A percentile compares a stretch with the other conserved stretches of the same genome.
These are phyloP conservation scores for Globisporangium lucens DNA, from an alignment of 352 stramenopile genomes.

Conservation along the genomic window DNA sequence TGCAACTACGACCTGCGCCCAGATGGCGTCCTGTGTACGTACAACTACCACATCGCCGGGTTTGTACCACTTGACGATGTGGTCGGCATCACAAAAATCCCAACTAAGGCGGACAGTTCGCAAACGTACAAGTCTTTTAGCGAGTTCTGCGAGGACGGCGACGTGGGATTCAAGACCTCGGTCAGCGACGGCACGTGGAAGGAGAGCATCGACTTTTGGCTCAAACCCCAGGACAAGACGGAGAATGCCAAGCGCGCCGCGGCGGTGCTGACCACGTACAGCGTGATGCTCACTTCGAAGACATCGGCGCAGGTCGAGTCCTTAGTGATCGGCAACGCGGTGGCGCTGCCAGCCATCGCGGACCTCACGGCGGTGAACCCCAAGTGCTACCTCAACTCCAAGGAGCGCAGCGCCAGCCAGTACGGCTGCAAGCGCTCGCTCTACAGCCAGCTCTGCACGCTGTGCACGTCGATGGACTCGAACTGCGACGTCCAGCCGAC, in stretches of 20 bases:
- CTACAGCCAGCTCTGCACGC: constrained; percentile 52
- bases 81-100: constrained; percentile 66
- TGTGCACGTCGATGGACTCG: neutral
- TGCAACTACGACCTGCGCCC: constrained; percentile 17
- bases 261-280: constrained; percentile 50
- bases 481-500: constrained; percentile 1
- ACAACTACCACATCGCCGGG: constrained; percentile 65
- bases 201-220: constrained; percentile 55
- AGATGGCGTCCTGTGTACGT: constrained; percentile 65
- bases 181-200: constrained; percentile 28
- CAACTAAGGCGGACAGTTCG: constrained; percentile 19
- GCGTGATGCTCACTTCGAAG: constrained; percentile 20
- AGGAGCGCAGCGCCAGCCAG: constrained; percentile 40
- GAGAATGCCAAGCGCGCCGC: constrained; percentile 41
- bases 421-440: constrained; percentile 60
- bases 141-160: constrained; percentile 59
- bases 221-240: constrained; percentile 40
- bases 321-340: constrained; percentile 22
- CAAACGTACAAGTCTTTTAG: constrained; percentile 50
- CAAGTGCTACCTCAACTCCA: constrained; percentile 62
- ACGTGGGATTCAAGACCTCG: constrained; percentile 51
- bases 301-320: constrained; percentile 31
- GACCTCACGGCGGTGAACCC: constrained; percentile 49
- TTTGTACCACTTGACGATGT: constrained; percentile 72
- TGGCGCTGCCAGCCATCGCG: constrained; percentile 41